Percentiles rank a stretch among this genome's conserved stretches.
Evolutionary conservation across 106 monocot genomes (phyloP).

Genomic region (Platanthera zijinensis): DNA sequence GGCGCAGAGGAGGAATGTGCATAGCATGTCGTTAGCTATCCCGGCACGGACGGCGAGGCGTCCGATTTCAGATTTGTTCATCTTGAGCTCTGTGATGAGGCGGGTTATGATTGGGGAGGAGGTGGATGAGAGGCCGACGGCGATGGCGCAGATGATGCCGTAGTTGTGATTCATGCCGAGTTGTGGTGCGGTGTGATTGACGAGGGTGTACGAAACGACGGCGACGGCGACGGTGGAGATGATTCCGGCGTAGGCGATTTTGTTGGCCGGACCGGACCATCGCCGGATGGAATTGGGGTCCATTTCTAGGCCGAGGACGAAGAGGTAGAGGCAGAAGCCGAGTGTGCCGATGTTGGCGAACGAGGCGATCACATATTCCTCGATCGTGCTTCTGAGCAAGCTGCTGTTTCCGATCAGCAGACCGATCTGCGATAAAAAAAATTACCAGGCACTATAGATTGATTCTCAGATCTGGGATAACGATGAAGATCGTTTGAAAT

Average conservation of each 20-base stretch:
- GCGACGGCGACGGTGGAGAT: slow-evolving; percentile 20
- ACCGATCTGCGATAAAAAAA: slow-evolving; percentile 20
- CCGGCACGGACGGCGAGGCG: slow-evolving; percentile 37
- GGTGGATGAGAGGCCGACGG: slow-evolving; percentile 27
- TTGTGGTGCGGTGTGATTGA: not conserved
- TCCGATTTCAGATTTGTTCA: slow-evolving; percentile 54
- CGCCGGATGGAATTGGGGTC: slow-evolving; percentile 31
- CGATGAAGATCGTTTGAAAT: not conserved
- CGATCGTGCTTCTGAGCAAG: not conserved
- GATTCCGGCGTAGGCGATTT: slow-evolving; percentile 39
- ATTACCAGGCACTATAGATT: not conserved
- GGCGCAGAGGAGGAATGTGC: slow-evolving; percentile 21
- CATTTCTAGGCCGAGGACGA: slow-evolving; percentile 68
- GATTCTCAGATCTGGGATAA: not conserved
- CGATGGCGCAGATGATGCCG: slow-evolving; percentile 16
- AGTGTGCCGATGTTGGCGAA: slow-evolving; percentile 10
- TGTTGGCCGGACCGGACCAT: slow-evolving; percentile 10
- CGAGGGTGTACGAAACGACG: slow-evolving; percentile 15
- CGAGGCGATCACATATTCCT: not conserved
- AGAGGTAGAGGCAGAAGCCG: slow-evolving; percentile 40
- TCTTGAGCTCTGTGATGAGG: slow-evolving; percentile 64
- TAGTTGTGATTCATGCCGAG: not conserved
- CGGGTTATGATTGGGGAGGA: slow-evolving; percentile 59
- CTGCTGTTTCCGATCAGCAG: slow-evolving; percentile 24
- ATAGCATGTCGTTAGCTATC: slow-evolving; percentile 47